Conservation (phyloP, 306 rosid species). For the Dalbergia cultrata region DNA sequence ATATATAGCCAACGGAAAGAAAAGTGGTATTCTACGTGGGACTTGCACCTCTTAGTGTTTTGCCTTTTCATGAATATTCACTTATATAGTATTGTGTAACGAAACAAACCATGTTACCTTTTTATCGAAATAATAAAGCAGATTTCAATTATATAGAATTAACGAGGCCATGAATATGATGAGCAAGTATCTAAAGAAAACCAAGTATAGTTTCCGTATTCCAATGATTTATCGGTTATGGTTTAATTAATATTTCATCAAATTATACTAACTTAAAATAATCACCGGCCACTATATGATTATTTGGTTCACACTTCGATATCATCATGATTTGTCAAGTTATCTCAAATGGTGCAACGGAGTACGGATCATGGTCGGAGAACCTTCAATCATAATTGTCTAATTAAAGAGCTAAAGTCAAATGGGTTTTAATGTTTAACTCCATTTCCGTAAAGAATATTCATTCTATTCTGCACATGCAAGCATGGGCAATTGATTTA, state of each 20-base stretch:
- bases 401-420: slow-evolving; percentile 26
- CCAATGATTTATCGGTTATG: not conserved
- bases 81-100: not conserved
- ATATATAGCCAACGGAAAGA: not conserved
- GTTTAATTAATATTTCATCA: not conserved
- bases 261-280: not conserved
- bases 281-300: not conserved
- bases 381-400: slow-evolving; percentile 17
- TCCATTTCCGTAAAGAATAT: not conserved
- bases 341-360: slow-evolving; percentile 39
- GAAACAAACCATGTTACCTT: not conserved
- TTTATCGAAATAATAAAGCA: not conserved
- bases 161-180: not conserved
- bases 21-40: not conserved
- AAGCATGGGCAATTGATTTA: not conserved
- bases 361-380: slow-evolving; percentile 46
- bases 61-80: not conserved
- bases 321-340: not conserved
- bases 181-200: not conserved
- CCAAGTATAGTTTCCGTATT: not conserved
- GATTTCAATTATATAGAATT: not conserved
- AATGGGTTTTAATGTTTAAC: not conserved
- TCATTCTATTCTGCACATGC: not conserved
- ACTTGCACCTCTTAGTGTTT: not conserved
- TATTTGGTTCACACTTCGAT: not conserved